phyloP scores from a whole-genome alignment of 345 rosid species.

The Mallotus nudiflorus region DNA sequence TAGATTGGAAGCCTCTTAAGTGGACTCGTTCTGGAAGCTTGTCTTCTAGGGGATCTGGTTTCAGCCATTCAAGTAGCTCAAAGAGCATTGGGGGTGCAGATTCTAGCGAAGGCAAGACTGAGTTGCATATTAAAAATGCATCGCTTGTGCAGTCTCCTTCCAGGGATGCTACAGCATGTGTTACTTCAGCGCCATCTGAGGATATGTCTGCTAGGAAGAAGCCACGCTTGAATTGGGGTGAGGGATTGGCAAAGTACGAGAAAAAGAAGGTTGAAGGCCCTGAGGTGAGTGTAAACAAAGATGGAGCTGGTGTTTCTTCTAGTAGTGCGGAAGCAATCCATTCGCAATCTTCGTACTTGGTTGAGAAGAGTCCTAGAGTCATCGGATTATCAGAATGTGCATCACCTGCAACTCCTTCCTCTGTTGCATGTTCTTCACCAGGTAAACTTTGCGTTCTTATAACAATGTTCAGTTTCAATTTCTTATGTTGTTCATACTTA shows the following conservation, averaged over 20 bases:
- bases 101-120: slow-evolving; percentile 58
- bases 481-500: neutral
- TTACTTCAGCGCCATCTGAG: slow-evolving; percentile 50
- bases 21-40: slow-evolving; percentile 81
- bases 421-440: slow-evolving; percentile 88
- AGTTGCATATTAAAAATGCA: slow-evolving; percentile 42
- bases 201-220: slow-evolving; percentile 75
- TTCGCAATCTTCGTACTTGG: slow-evolving; percentile 44
- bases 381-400: slow-evolving; percentile 57
- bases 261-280: slow-evolving; percentile 81
- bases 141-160: slow-evolving; percentile 58
- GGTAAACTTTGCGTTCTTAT: slow-evolving; percentile 40
- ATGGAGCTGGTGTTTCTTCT: slow-evolving; percentile 34
- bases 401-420: slow-evolving; percentile 92
- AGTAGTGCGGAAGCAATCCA: slow-evolving; percentile 41
- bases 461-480: neutral
- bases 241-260: slow-evolving; percentile 95
- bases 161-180: slow-evolving; percentile 60
- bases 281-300: slow-evolving; percentile 46
- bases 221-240: slow-evolving; percentile 96
- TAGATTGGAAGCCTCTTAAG: slow-evolving; percentile 70
- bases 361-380: slow-evolving; percentile 67
- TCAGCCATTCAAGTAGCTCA: slow-evolving; percentile 82
- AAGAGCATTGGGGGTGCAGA: slow-evolving; percentile 73
- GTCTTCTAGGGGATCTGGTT: slow-evolving; percentile 80